Evolutionary conservation across 805 yeast species (phyloP), one percentile per base, ranked within the genome.

Genomic region (Saccharomycopsis vini): DNA sequence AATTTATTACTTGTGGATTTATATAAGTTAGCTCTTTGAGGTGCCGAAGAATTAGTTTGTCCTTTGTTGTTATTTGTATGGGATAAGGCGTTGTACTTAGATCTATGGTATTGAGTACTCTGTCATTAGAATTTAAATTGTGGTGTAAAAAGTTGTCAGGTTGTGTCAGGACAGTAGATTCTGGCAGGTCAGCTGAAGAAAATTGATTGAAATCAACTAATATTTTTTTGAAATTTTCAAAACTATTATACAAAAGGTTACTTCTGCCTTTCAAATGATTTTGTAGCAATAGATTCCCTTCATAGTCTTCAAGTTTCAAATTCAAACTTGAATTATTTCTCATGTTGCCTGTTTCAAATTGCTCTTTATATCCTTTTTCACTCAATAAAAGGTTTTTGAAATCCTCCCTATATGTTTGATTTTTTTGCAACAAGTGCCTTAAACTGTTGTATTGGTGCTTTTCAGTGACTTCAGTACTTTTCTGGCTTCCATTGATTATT

Each of bases 281-380:
- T 18, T 26, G 26, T 12, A 20, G 34, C 18, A 26, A 31, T 15
- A 24, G 12, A 7, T 35, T 30, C n/a, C 16, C 5, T 2, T 41
- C 38, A 31, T 32, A 48, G 39, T 45, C 22, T 12, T 34, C 40
- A 5, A 36, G 29, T 22, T 35, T 35, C 26, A 48, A 48, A 40
- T 48, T 48, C 16, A 45, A 29, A 30, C 47, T 42, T 5, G 49
- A 42, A 28, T 45, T 45, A 18, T 21, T 42, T 18, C 51, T 30
- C 47, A 45, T 40, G 13, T 39, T 30, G 13, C 44, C 44, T 12
- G 22, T 26, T 22, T 39, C 45, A 23, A 45, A 45, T 21, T 40
- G 47, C 19, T 48, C 51, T 30, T 36, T 30, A 41, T 39, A 48
- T 5, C 51, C 51, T 36, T 48, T 48, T 7, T 48, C 51, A 15